Percentiles rank a stretch among this genome's conserved stretches.
phyloP scores from a whole-genome alignment of 31 red algal species.

The Porphyra umbilicalis region DNA sequence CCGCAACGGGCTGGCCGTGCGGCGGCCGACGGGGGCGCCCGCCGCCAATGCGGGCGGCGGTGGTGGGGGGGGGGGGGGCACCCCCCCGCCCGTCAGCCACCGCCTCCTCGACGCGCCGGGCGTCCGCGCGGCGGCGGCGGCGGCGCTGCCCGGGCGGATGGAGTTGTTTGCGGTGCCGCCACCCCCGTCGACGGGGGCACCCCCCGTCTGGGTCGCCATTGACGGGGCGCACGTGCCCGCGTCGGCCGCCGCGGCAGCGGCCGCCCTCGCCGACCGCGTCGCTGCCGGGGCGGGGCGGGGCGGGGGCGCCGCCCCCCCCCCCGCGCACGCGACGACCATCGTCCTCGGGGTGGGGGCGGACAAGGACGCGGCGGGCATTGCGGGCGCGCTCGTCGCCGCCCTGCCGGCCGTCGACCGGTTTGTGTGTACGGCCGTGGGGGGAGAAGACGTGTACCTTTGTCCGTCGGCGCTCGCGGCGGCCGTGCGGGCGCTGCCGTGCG shows the following conservation, averaged over 20 bases:
- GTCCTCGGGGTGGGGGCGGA: constrained; percentile 65
- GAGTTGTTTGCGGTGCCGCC: constrained; percentile 40
- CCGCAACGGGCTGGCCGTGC: constrained; percentile 17
- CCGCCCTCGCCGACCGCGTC: neutral
- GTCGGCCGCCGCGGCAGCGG: constrained; percentile 34
- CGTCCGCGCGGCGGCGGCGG: constrained; percentile 2
- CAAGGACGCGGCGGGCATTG: constrained; percentile 70
- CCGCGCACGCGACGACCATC: constrained; percentile 14
- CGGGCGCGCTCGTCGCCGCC: constrained; percentile 14
- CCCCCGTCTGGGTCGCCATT: constrained; percentile 34
- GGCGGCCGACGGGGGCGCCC: neutral
- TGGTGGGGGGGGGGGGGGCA: constrained; percentile 1
- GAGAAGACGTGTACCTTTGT: constrained; percentile 16
- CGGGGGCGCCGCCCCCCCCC: constrained; percentile 6
- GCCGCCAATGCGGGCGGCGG: constrained; percentile 12
- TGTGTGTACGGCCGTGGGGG: constrained; percentile 44
- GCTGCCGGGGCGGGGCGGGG: neutral
- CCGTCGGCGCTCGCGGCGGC: constrained; percentile 14
- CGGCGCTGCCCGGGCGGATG: constrained; percentile 47
- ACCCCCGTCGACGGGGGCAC: neutral
- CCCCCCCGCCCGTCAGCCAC: constrained; percentile 1
- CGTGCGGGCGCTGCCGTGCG: neutral
- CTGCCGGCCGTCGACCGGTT: constrained; percentile 4
- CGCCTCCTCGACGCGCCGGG: constrained; percentile 5
- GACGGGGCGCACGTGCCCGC: constrained; percentile 84